Conservation (phyloP, 495 filamentous ascomycete genomes). For the Jackrogersella minutella region DNA sequence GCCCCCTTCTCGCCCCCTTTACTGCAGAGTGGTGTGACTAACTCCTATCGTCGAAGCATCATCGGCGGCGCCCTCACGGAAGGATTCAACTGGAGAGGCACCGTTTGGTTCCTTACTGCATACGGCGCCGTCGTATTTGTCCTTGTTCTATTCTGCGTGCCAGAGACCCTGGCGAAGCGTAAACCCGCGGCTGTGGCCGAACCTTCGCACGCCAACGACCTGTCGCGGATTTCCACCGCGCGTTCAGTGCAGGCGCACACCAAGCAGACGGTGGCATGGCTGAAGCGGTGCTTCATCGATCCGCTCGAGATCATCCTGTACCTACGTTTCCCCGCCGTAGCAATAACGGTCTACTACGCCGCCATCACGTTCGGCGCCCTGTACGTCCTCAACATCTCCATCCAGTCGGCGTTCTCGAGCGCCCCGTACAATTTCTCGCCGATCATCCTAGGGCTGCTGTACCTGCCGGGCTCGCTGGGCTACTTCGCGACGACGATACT, state of each 20-base stretch:
- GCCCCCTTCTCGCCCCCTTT: too few species aligned
- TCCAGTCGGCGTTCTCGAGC: slow-evolving; percentile 76
- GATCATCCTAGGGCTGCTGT: slow-evolving; percentile 80
- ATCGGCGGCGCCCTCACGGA: slow-evolving; percentile 81
- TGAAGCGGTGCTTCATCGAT: slow-evolving; percentile 78
- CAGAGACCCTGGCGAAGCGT: slow-evolving; percentile 67
- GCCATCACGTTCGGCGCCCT: slow-evolving; percentile 82
- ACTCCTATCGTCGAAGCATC: too few species aligned
- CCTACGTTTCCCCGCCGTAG: slow-evolving; percentile 80
- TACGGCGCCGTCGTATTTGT: slow-evolving; percentile 74
- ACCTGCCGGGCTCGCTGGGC: slow-evolving; percentile 81
- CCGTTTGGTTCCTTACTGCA: slow-evolving; percentile 84
- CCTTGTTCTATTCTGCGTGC: slow-evolving; percentile 71
- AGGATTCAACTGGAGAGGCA: slow-evolving; percentile 80
- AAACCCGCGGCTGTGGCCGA: slow-evolving; percentile 8
- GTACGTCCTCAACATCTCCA: slow-evolving; percentile 86
- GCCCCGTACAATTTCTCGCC: slow-evolving; percentile 78
- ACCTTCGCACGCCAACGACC: background rate
- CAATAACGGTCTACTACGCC: slow-evolving; percentile 82
- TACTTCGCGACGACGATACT: slow-evolving; percentile 76
- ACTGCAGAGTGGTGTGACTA: too few species aligned
- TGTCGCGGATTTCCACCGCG: slow-evolving; percentile 69
- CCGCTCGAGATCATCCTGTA: slow-evolving; percentile 81
- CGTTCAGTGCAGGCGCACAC: slow-evolving; percentile 67
- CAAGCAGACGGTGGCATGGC: slow-evolving; percentile 56